phyloP scores from a whole-genome alignment of 441 rosid species.

The Aleurites moluccanus region DNA sequence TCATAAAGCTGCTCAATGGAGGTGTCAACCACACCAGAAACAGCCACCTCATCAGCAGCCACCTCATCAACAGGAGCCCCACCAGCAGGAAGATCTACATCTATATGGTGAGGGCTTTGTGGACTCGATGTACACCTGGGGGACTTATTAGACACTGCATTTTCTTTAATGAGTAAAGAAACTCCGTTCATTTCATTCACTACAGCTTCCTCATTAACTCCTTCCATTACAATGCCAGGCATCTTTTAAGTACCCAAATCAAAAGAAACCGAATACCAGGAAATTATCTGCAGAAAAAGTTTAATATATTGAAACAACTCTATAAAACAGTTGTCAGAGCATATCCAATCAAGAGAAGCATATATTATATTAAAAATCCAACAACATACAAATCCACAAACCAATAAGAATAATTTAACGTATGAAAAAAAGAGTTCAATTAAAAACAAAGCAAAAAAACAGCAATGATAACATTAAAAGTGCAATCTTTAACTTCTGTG shows the following conservation, averaged over 20 bases:
- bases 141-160: constrained; percentile 36
- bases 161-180: constrained; percentile 38
- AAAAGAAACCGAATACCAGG: constrained; percentile 24
- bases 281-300: constrained; percentile 32
- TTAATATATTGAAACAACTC: constrained; percentile 16
- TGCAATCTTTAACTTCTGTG: constrained; percentile 17
- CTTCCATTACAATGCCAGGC: constrained; percentile 64
- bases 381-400: constrained; percentile 9
- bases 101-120: constrained; percentile 28
- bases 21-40: constrained; percentile 43
- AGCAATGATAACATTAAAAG: constrained; percentile 22
- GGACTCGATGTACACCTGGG: constrained; percentile 30
- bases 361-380: constrained; percentile 6
- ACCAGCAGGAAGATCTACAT: constrained; percentile 25
- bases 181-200: constrained; percentile 41
- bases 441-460: constrained; percentile 9
- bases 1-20: constrained; percentile 87
- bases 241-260: constrained; percentile 36
- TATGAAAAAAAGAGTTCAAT: background rate
- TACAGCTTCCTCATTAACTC: constrained; percentile 37
- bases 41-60: constrained; percentile 22
- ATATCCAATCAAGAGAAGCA: constrained; percentile 29
- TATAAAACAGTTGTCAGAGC: constrained; percentile 26
- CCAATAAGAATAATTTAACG: background rate
- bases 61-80: constrained; percentile 35